Percentiles rank a stretch among this genome's conserved stretches.
Evolutionary conservation across 208 protist species (phyloP).

Genomic region (Vickermania spadyakhi): DNA sequence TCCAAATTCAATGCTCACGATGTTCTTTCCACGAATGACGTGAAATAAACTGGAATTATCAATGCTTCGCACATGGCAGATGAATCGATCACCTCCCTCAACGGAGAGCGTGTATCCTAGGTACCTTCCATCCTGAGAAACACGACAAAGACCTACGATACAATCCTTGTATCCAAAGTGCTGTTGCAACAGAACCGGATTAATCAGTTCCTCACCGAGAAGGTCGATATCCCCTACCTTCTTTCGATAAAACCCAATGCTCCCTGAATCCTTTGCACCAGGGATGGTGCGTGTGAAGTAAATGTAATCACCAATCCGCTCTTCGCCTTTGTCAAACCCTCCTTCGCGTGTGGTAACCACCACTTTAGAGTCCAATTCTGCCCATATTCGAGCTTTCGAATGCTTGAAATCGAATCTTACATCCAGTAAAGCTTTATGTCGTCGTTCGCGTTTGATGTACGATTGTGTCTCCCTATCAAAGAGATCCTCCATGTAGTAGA

Average conservation of each 20-base stretch:
- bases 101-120: slow-evolving; percentile 87
- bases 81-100: slow-evolving; percentile 81
- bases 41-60: slow-evolving; percentile 86
- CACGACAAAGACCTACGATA: slow-evolving; percentile 77
- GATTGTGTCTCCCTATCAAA: slow-evolving; percentile 70
- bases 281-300: slow-evolving; percentile 84
- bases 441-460: slow-evolving; percentile 56
- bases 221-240: slow-evolving; percentile 75
- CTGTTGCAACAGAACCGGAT: slow-evolving; percentile 69
- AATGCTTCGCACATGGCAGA: slow-evolving; percentile 85
- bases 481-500: slow-evolving; percentile 86
- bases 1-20: slow-evolving; percentile 88
- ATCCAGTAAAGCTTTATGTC: slow-evolving; percentile 57
- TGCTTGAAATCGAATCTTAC: slow-evolving; percentile 83
- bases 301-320: slow-evolving; percentile 84
- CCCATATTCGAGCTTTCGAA: slow-evolving; percentile 69
- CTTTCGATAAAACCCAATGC: slow-evolving; percentile 87
- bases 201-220: slow-evolving; percentile 87
- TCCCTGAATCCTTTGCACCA: slow-evolving; percentile 42
- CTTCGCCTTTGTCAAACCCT: slow-evolving; percentile 87
- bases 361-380: slow-evolving; percentile 80
- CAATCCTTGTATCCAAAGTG: slow-evolving; percentile 88
- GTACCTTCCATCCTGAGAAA: slow-evolving; percentile 82
- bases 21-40: slow-evolving; percentile 85
- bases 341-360: slow-evolving; percentile 79